A percentile compares a stretch with the other conserved stretches of the same genome.
phyloP scores from a whole-genome alignment of 1,139 yeast species.

The Yamadazyma kanchanaburiensis region DNA sequence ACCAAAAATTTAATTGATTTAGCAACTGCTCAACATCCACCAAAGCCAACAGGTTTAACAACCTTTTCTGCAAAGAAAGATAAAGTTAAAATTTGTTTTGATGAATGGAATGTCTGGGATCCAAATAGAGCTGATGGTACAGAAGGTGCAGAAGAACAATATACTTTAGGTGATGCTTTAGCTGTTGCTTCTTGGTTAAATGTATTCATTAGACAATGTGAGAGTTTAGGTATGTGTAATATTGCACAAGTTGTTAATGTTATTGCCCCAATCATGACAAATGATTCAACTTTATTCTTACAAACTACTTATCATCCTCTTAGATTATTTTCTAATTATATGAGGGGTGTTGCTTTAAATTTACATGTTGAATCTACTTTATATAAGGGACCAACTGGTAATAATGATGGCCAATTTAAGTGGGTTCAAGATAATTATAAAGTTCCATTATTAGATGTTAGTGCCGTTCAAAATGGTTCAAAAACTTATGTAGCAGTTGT shows the following conservation, averaged over 20 bases:
- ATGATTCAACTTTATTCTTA: slow-evolving; percentile 17
- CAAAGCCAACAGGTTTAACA: slow-evolving; percentile 11
- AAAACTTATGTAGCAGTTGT: slow-evolving; percentile 22
- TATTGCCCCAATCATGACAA: slow-evolving; percentile 31
- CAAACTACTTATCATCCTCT: slow-evolving; percentile 28
- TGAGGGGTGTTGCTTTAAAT: slow-evolving; percentile 26
- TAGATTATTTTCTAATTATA: slow-evolving; percentile 21
- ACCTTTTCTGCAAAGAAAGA: slow-evolving; percentile 7
- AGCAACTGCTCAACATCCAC: slow-evolving; percentile 18
- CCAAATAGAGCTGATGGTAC: slow-evolving; percentile 25
- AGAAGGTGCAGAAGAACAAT: slow-evolving; percentile 27
- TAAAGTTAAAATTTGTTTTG: slow-evolving; percentile 25
- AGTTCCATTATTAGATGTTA: slow-evolving; percentile 15
- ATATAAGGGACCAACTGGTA: slow-evolving; percentile 22
- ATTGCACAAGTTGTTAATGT: slow-evolving; percentile 31
- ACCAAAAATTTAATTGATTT: slow-evolving; percentile 23
- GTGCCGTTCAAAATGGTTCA: slow-evolving; percentile 14
- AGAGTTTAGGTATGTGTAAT: slow-evolving; percentile 27
- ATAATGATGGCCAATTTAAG: slow-evolving; percentile 16
- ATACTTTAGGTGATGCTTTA: slow-evolving; percentile 25
- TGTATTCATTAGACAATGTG: slow-evolving; percentile 26
- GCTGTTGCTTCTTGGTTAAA: slow-evolving; percentile 32
- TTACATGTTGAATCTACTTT: slow-evolving; percentile 22
- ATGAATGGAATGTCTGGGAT: slow-evolving; percentile 38
- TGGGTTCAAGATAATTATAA: slow-evolving; percentile 21